Conservation (phyloP, 371 early-diverging fungal genomes). For the Furculomyces boomerangus region DNA sequence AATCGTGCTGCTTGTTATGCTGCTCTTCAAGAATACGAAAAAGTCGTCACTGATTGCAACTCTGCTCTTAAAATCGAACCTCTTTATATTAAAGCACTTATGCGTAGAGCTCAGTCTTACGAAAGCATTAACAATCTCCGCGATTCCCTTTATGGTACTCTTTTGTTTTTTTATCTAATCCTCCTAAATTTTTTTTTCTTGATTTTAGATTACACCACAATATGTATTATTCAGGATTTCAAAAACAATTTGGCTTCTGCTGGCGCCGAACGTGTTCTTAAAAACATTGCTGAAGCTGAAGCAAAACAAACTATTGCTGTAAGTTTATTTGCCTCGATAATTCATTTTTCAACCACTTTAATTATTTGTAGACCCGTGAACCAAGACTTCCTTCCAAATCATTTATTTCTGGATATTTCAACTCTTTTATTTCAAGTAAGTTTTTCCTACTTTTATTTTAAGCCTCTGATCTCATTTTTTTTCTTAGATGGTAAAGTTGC, state of each 20-base stretch:
- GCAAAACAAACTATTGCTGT: constrained; percentile 43
- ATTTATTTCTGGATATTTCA: constrained; percentile 77
- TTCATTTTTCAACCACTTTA: neutral
- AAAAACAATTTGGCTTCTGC: constrained; percentile 59
- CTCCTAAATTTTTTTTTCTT: neutral
- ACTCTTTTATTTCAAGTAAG: constrained; percentile 50
- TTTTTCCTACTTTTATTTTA: neutral
- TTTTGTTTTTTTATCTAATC: neutral
- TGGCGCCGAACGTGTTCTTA: constrained; percentile 78
- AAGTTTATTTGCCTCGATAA: constrained; percentile 26
- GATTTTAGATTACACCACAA: constrained; percentile 57
- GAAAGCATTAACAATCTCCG: constrained; percentile 42
- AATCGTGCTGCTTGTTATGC: constrained; percentile 90
- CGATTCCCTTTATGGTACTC: constrained; percentile 51
- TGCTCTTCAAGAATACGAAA: constrained; percentile 43
- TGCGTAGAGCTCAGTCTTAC: constrained; percentile 68
- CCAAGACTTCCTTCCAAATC: constrained; percentile 65
- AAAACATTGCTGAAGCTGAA: constrained; percentile 54
- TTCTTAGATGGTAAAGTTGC: constrained; percentile 22
- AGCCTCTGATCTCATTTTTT: neutral
- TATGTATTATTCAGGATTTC: constrained; percentile 87
- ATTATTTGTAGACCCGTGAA: constrained; percentile 18
- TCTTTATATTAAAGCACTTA: constrained; percentile 60
- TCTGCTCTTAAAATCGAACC: constrained; percentile 55
- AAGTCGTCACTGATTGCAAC: constrained; percentile 44